phyloP scores from a whole-genome alignment of 1,284 basidiomycete genomes.

The Anthracocystis walkeri region DNA sequence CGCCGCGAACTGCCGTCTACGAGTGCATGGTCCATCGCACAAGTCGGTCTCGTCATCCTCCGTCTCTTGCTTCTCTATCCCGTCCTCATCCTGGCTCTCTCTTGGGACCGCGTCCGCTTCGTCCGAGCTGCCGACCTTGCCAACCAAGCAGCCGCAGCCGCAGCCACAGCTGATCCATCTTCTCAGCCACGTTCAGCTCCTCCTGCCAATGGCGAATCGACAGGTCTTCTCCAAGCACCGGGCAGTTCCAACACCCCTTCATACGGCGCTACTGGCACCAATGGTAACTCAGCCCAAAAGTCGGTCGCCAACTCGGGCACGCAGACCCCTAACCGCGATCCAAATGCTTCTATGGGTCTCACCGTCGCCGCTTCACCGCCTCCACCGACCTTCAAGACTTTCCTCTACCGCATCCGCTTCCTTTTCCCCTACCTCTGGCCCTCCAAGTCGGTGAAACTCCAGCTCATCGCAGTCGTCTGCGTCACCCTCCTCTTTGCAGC shows the following conservation, averaged over 20 bases:
- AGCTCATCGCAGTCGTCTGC: constrained; percentile 79
- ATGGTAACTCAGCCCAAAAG: constrained; percentile 16
- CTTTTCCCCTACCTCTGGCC: constrained; percentile 87
- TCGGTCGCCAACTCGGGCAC: constrained; percentile 29
- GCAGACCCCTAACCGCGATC: constrained; percentile 39
- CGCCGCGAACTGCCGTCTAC: constrained; percentile 28
- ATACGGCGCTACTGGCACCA: constrained; percentile 40
- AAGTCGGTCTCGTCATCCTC: constrained; percentile 55
- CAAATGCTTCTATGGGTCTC: constrained; percentile 64
- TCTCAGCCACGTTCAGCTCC: constrained; percentile 29
- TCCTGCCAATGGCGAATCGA: constrained; percentile 25
- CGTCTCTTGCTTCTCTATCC: constrained; percentile 59
- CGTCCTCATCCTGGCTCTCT: constrained; percentile 51
- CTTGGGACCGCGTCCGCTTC: constrained; percentile 53
- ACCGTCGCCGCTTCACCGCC: constrained; percentile 56
- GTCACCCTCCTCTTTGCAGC: constrained; percentile 78
- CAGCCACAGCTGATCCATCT: constrained; percentile 10
- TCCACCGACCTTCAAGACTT: constrained; percentile 59
- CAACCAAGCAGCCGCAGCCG: constrained; percentile 26
- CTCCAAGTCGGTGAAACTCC: constrained; percentile 76
- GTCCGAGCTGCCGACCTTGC: constrained; percentile 52
- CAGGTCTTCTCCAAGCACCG: constrained; percentile 35
- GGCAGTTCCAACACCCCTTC: constrained; percentile 20
- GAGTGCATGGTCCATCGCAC: constrained; percentile 54
- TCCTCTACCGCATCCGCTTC: constrained; percentile 72